Evolutionary conservation across 805 yeast genomes (phyloP).

Genomic region (Ogataea nakhonphanomensis): DNA sequence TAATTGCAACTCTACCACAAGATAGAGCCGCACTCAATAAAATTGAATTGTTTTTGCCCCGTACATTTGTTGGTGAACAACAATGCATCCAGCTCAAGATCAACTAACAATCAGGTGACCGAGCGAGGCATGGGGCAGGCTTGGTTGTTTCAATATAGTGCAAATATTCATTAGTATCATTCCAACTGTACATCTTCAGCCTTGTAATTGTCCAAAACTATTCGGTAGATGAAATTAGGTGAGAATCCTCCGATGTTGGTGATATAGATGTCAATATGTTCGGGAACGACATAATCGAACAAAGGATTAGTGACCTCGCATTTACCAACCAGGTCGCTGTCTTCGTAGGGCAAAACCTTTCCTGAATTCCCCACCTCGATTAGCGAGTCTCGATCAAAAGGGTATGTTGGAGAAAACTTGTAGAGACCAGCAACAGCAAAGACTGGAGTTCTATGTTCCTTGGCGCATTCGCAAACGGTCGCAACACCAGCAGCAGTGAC

Average conservation of each 20-base stretch:
- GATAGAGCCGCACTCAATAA: slow-evolving; percentile 60
- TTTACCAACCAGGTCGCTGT: slow-evolving; percentile 62
- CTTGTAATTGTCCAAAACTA: slow-evolving; percentile 90
- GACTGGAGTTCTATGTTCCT: slow-evolving; percentile 93
- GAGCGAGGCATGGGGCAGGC: slow-evolving; percentile 65
- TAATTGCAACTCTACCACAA: slow-evolving; percentile 40
- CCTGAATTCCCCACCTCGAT: slow-evolving; percentile 93
- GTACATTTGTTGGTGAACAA: slow-evolving; percentile 25
- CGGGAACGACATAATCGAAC: slow-evolving; percentile 90
- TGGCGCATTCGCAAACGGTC: slow-evolving; percentile 92
- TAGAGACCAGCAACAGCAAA: slow-evolving; percentile 92
- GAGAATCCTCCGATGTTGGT: slow-evolving; percentile 96
- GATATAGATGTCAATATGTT: slow-evolving; percentile 87
- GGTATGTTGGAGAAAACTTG: slow-evolving; percentile 89
- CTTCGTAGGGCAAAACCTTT: slow-evolving; percentile 76
- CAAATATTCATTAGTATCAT: slow-evolving; percentile 19
- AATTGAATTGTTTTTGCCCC: slow-evolving; percentile 47
- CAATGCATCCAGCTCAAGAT: slow-evolving; percentile 63
- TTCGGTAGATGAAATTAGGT: slow-evolving; percentile 92
- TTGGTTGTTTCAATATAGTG: background rate
- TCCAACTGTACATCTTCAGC: slow-evolving; percentile 72
- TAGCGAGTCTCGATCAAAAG: slow-evolving; percentile 77
- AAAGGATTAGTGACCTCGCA: slow-evolving; percentile 84
- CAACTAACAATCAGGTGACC: slow-evolving; percentile 35
- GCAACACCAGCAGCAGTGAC: slow-evolving; percentile 87